Percentiles rank a stretch among this genome's conserved stretches.
Conservation (phyloP, 2,329 filamentous ascomycete genomes). For the Penicillium sp. region DNA sequence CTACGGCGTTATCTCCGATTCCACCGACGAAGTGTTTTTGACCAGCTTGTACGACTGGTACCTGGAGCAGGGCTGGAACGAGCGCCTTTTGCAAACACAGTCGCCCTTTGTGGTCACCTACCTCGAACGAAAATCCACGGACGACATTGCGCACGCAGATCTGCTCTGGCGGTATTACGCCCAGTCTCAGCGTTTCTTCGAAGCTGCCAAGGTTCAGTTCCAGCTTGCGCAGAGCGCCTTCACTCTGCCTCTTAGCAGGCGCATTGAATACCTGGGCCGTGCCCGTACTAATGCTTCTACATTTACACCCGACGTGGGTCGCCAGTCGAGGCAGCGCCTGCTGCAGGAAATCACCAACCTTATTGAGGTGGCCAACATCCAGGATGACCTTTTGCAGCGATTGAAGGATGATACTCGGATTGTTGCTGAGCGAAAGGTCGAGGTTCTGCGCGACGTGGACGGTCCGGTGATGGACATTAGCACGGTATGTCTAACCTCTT, state of each 20-base stretch:
- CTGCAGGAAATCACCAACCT: conserved; percentile 79
- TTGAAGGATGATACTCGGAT: conserved; percentile 70
- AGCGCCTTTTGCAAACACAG: conserved; percentile 77
- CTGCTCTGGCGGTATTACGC: conserved; percentile 90
- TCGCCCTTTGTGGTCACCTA: conserved; percentile 84
- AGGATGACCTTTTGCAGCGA: conserved; percentile 81
- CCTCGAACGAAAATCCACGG: conserved; percentile 68
- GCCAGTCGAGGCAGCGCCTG: conserved; percentile 77
- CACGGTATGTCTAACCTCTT: conserved; percentile 55
- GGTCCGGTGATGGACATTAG: conserved; percentile 73
- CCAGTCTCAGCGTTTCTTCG: conserved; percentile 74
- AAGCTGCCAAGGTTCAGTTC: conserved; percentile 81
- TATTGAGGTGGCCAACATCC: conserved; percentile 89
- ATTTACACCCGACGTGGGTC: conserved; percentile 67
- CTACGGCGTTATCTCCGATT: conserved; percentile 82
- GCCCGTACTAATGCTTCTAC: conserved; percentile 92
- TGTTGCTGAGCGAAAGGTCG: conserved; percentile 55
- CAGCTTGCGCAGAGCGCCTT: conserved; percentile 81
- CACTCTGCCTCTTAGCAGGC: conserved; percentile 69
- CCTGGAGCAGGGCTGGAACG: conserved; percentile 74
- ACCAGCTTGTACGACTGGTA: conserved; percentile 99
- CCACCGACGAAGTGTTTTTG: conserved; percentile 89
- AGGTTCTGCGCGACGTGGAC: conserved; percentile 66
- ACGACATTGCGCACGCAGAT: conserved; percentile 74
- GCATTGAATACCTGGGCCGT: conserved; percentile 83